Evolutionary conservation across 768 basidiomycete species (phyloP).

Genomic region (Naematelia aurantialba): DNA sequence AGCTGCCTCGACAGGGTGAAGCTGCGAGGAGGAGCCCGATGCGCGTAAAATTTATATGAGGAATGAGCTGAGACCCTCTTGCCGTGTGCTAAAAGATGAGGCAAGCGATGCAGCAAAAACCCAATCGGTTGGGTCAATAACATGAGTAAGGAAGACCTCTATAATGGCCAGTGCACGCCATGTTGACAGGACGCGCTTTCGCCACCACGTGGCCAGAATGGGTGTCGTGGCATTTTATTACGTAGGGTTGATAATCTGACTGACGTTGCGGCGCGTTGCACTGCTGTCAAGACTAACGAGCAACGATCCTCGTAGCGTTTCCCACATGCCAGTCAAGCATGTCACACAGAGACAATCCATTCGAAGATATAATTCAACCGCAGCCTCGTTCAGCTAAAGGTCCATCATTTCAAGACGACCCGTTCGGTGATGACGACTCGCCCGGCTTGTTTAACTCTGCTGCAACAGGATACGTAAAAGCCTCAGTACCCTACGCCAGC

Average conservation of each 20-base stretch:
- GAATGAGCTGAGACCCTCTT: not conserved
- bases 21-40: not conserved
- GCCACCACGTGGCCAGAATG: too few species aligned
- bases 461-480: not conserved
- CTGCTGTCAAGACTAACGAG: not conserved
- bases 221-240: too few species aligned
- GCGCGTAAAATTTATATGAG: not conserved
- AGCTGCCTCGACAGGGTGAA: not conserved
- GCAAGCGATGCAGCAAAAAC: not conserved
- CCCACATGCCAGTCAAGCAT: not conserved
- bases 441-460: constrained; percentile 18
- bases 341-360: constrained; percentile 28
- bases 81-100: not conserved
- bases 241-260: too few species aligned
- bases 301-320: too few species aligned
- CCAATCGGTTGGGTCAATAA: too few species aligned
- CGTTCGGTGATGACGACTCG: constrained; percentile 29
- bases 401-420: constrained; percentile 23
- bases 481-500: not conserved
- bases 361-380: constrained; percentile 41
- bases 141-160: too few species aligned
- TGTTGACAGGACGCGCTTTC: too few species aligned
- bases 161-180: too few species aligned
- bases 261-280: too few species aligned
- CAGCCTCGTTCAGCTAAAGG: constrained; percentile 18